phyloP scores from a whole-genome alignment of 441 rosid species.

The Dalechampia spathulata region DNA sequence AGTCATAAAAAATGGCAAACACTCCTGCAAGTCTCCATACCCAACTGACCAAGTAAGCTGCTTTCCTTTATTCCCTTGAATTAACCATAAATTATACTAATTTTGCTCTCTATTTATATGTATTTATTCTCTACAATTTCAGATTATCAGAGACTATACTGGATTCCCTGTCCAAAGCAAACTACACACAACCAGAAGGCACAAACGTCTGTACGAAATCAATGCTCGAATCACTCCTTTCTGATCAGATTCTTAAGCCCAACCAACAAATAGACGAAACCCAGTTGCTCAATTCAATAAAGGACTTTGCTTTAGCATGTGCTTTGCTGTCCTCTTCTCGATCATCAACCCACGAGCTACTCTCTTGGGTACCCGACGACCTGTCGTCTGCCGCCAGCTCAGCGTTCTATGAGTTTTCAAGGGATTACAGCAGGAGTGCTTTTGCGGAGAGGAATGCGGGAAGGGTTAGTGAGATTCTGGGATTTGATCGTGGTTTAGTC shows the following conservation, averaged over 20 bases:
- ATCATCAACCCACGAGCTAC: constrained; percentile 45
- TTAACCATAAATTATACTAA: not conserved
- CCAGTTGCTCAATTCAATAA: constrained; percentile 24
- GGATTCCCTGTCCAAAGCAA: constrained; percentile 32
- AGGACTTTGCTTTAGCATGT: constrained; percentile 50
- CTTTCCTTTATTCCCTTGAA: constrained; percentile 1
- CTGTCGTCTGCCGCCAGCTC: constrained; percentile 28
- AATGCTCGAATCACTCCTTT: constrained; percentile 39
- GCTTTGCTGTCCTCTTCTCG: constrained; percentile 55
- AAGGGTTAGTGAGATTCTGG: constrained; percentile 17
- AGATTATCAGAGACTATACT: constrained; percentile 41
- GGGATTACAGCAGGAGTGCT: constrained; percentile 19
- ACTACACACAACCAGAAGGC: constrained; percentile 39
- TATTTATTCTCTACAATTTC: constrained; percentile 1
- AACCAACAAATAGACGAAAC: constrained; percentile 9
- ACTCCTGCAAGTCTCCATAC: constrained; percentile 30
- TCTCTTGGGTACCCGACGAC: constrained; percentile 58
- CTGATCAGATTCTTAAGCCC: constrained; percentile 6
- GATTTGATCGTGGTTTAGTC: constrained; percentile 17
- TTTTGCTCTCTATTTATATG: not conserved
- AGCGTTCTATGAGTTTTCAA: constrained; percentile 34
- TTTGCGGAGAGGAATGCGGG: constrained; percentile 21
- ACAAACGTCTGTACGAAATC: constrained; percentile 39
- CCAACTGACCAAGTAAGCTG: constrained; percentile 46
- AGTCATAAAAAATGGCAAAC: constrained; percentile 27